These are phyloP conservation scores for Paxillus involutus DNA, from an alignment of 768 basidiomycete genomes.

Conservation along the genomic window DNA sequence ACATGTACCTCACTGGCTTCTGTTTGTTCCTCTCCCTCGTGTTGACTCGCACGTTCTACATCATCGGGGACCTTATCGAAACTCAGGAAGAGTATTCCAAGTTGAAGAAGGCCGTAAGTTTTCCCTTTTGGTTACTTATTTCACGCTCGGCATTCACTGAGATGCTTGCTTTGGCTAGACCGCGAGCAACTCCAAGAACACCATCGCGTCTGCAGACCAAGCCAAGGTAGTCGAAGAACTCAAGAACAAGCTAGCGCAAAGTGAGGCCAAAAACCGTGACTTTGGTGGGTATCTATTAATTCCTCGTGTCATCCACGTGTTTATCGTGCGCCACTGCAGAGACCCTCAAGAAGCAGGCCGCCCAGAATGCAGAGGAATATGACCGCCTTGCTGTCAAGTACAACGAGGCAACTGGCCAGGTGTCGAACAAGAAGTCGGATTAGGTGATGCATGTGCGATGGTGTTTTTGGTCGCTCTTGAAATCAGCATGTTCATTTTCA, in stretches of 20 bases:
- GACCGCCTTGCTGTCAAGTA: conserved; percentile 79
- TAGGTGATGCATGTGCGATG: conserved; percentile 25
- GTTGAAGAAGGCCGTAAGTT: conserved; percentile 60
- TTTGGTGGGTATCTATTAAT: conserved; percentile 46
- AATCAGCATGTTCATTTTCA: background rate
- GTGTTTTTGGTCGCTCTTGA: background rate
- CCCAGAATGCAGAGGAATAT: conserved; percentile 76
- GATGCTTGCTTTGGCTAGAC: conserved; percentile 23
- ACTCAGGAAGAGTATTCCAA: conserved; percentile 86
- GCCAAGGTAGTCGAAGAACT: conserved; percentile 58
- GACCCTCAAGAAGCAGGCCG: conserved; percentile 79
- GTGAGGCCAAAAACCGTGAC: conserved; percentile 61
- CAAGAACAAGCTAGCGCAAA: conserved; percentile 61
- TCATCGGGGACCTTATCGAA: conserved; percentile 88
- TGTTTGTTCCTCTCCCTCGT: conserved; percentile 95
- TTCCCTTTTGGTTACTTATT: background rate
- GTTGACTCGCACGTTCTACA: conserved; percentile 89
- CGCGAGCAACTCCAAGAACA: conserved; percentile 32
- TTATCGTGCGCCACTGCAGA: conserved; percentile 38
- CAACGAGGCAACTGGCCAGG: conserved; percentile 64
- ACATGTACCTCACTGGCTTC: conserved; percentile 91
- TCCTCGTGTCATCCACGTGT: background rate
- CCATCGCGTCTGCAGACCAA: conserved; percentile 21
- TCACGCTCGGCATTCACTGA: background rate
- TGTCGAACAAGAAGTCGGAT: conserved; percentile 66